Evolutionary conservation across 495 filamentous ascomycete genomes (phyloP), one percentile per base, ranked within the genome.

Genomic region (Bombardia bombarda): DNA sequence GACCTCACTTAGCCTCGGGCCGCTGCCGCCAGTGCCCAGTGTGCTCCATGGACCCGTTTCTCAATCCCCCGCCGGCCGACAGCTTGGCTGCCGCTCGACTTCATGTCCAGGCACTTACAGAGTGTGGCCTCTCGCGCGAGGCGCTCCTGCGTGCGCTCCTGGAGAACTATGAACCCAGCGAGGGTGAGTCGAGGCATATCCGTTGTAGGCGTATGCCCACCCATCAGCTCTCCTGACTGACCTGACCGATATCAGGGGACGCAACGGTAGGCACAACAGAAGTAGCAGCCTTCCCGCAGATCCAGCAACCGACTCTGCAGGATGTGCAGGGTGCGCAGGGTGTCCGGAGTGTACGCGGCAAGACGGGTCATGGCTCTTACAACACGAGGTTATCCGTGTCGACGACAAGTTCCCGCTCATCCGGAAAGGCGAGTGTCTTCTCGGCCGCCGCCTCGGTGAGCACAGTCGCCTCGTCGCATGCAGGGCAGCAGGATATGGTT

Each of bases 31-130:
- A n/a, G n/a, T n/a, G n/a, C n/a, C n/a, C n/a, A n/a, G n/a, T n/a
- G n/a, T n/a, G 34, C 34, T 37, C 31, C 30, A 57, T 57, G 54
- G 54, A 57, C 42, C 48, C 54, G 7, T 72, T 72, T 1, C 72
- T 70, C 21, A 67, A 67, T 49, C 67, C n/a, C n/a, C n/a, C 70
- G 31, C 55, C 59, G 13, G 46, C 47, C 52, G 50, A 56, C 45
- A 58, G 46, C 36, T 31, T 59, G 35, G 59, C 55, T 23, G 57
- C 53, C 16, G 59, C 59, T 20, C 51, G 57, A 12, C 55, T 59
- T 21, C 61, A 65, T 20, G 50, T 63, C 13, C 53, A 60, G 39
- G 49, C 56, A 19, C 47, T 63, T 4, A 57, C 56, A 3, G 56
- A 57, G 8, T 57, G 55, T 31, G 60, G 55, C 3, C 19, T 62